Evolutionary conservation across 78 protist species (phyloP).

Genomic region (Dictyostelium discoideum): dicty_2.7 NC_007089.4:1129001-1129500

Average conservation of each 20-base stretch:
- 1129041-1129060: neutral
- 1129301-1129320: neutral
- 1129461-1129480: neutral
- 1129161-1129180: constrained; percentile 26
- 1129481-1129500: neutral
- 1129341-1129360: neutral
- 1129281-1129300: neutral
- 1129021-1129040: neutral
- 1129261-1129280: neutral
- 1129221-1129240: constrained; percentile 38
- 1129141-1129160: neutral
- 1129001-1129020: neutral
- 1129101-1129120: neutral
- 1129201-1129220: constrained; percentile 33
- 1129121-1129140: constrained; percentile 3
- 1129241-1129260: constrained; percentile 32
- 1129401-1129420: neutral
- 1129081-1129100: neutral
- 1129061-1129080: neutral
- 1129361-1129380: neutral
- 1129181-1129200: neutral
- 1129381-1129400: too few species aligned
- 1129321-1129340: neutral
- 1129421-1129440: neutral
- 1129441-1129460: neutral